These are phyloP conservation scores for Aspergillus pseudonomiae DNA, from an alignment of 2,329 filamentous ascomycete species.

Conservation along the genomic window DNA sequence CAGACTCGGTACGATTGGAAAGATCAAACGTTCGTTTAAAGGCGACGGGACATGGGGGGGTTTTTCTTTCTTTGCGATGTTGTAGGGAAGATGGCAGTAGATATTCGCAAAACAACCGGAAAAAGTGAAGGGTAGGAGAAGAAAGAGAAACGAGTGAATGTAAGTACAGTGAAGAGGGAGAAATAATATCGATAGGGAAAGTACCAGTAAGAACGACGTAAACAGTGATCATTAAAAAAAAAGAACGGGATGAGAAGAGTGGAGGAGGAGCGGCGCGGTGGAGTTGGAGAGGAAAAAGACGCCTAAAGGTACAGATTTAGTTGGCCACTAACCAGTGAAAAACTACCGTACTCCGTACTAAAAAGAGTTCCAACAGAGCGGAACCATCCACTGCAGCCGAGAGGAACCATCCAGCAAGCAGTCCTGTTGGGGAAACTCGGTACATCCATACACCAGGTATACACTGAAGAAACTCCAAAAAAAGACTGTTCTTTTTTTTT, in stretches of 20 bases:
- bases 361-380: constrained; percentile 22
- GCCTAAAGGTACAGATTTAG: constrained; percentile 6
- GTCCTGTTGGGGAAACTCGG: background rate
- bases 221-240: constrained; percentile 6
- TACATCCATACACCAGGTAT: background rate
- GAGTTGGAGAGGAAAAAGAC: background rate
- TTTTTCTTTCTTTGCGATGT: constrained; percentile 3
- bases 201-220: background rate
- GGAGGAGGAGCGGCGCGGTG: constrained; percentile 1
- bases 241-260: constrained; percentile 3
- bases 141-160: constrained; percentile 12
- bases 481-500: background rate
- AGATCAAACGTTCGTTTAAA: constrained; percentile 11
- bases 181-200: constrained; percentile 4
- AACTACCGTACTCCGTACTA: constrained; percentile 13
- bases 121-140: constrained; percentile 12
- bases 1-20: constrained; percentile 18
- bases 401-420: constrained; percentile 7
- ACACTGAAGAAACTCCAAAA: background rate
- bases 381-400: constrained; percentile 18
- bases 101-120: constrained; percentile 1
- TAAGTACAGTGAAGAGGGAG: constrained; percentile 2
- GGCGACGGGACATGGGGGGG: constrained; percentile 2
- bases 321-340: constrained; percentile 8
- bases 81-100: constrained; percentile 4